Base-by-base conservation (phyloP, 208 protist genomes). In the Perkinsela sp. region DNA sequence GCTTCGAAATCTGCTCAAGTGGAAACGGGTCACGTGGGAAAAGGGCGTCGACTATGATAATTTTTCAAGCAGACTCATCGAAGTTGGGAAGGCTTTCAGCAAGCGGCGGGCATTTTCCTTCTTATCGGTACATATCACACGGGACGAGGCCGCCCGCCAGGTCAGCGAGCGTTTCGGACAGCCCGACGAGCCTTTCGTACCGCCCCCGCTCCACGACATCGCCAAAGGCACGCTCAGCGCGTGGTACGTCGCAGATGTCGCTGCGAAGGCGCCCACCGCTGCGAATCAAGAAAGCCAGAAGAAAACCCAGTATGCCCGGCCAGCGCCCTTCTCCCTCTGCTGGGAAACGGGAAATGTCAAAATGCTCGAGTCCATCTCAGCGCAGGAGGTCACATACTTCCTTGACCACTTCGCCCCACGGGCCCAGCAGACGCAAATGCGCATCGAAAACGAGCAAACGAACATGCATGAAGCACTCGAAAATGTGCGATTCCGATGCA, bases 1-100 rank as follows among this genome's bases (percentile, higher is more conserved):
- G 32, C 71, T 93, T 0, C 76, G 81, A 15, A 93, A 91, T 71
- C 68, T 73, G 6, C 90, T 93, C 80, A 93, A 93, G 71, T 93
- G 85, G 84, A 93, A 93, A 70, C 74, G 83, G 22, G 78, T 93
- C 1, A 91, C 88, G 1, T 93, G 85, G 83, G 84, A 93, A 69
- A 84, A 90, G 0, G 78, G 82, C 6, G 88, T 84, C 0, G 85
- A 93, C 71, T 93, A 89, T 73, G 68, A 72, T 0, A 76, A 75
- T 32, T 90, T 93, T 74, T 85, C 85, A n/a, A 78, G 80, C 48
- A 77, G 85, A 1, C 32, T 93, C 2, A 68, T 89, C 22, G 85
- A 93, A 71, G 90, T 89, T 68, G 81, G 89, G 70, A 48, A 15
- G 30, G 78, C 91, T 76, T 84, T 93, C 65, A 89, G 88, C 72